Conservation (phyloP, 257 asterid species). For the Cinchona pubescens region DNA sequence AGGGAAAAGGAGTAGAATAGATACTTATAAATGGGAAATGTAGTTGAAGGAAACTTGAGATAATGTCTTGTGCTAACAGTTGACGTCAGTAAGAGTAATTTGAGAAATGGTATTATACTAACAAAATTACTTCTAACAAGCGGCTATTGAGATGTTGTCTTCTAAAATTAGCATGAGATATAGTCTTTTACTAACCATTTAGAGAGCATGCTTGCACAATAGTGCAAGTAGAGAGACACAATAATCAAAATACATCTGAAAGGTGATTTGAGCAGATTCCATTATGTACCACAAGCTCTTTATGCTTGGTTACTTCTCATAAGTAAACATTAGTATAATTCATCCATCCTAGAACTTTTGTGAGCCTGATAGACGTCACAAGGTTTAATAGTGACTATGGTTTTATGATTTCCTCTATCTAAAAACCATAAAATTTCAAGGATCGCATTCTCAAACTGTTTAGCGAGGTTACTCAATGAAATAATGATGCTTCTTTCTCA, state of each 20-base stretch:
- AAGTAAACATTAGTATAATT: not conserved
- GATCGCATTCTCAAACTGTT: not conserved
- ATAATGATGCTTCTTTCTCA: too few relatives aligned
- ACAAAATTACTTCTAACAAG: not conserved
- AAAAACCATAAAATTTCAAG: not conserved
- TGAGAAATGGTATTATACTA: not conserved
- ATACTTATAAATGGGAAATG: slow-evolving; percentile 3
- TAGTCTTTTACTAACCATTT: not conserved
- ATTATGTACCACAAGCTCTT: not conserved
- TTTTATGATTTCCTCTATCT: not conserved
- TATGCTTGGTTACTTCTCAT: not conserved
- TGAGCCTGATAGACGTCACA: not conserved
- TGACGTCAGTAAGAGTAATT: not conserved
- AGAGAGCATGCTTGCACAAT: not conserved
- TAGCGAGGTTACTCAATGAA: not conserved
- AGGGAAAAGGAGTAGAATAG: not conserved
- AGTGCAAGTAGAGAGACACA: not conserved
- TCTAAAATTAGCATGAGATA: not conserved
- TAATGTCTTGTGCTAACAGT: not conserved
- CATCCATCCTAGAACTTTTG: not conserved
- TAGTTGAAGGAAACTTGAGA: not conserved
- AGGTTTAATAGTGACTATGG: not conserved
- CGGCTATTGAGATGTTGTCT: not conserved
- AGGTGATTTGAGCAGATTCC: not conserved
- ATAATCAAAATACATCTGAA: not conserved